Evolutionary conservation across 2,329 filamentous ascomycete genomes (phyloP).

Genomic region (Fusarium poae): DNA sequence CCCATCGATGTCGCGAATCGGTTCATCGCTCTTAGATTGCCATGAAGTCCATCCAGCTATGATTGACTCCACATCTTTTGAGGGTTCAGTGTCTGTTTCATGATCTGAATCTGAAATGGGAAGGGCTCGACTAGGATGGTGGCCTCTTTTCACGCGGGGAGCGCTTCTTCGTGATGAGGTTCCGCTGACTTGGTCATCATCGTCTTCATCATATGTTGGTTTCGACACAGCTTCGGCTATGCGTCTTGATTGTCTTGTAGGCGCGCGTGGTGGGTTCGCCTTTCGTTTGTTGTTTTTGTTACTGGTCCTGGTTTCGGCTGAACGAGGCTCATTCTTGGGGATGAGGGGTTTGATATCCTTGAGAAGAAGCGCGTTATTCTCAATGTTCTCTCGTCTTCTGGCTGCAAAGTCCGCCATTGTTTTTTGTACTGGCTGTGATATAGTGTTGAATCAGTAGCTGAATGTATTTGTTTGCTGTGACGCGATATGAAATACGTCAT

Average conservation of each 20-base stretch:
- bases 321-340: not conserved
- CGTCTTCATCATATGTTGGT: not conserved
- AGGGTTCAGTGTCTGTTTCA: not conserved
- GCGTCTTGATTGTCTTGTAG: constrained; percentile 18
- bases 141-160: not conserved
- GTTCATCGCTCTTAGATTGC: constrained; percentile 4
- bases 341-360: constrained; percentile 1
- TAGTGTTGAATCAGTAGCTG: too few species aligned
- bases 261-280: not conserved
- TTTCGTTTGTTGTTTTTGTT: constrained; percentile 10
- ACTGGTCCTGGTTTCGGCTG: not conserved
- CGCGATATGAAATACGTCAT: not conserved
- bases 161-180: not conserved
- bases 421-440: too few species aligned
- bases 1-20: not conserved
- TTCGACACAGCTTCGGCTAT: constrained; percentile 19
- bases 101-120: not conserved
- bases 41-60: constrained; percentile 3
- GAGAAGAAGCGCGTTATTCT: constrained; percentile 19
- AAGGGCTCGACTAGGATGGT: not conserved
- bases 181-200: not conserved
- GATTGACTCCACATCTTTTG: not conserved
- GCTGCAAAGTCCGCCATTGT: constrained; percentile 17
- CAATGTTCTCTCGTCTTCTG: not conserved
- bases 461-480: not conserved